Percentiles rank a stretch among this genome's conserved stretches.
Evolutionary conservation across 805 yeast species (phyloP).

Genomic region (Wickerhamomyces strasburgensis): DNA sequence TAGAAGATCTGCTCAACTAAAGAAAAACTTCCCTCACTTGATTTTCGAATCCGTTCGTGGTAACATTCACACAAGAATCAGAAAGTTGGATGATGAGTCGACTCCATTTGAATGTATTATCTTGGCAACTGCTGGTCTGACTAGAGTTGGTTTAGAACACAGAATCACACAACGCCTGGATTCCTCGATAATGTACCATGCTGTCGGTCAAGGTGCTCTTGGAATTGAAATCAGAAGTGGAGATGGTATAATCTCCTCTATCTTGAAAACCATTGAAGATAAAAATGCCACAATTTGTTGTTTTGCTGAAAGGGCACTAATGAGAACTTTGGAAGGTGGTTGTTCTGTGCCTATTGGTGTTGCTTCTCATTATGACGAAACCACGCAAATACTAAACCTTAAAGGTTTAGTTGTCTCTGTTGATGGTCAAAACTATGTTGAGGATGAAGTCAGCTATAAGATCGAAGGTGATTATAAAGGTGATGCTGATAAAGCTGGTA

Average conservation of each 20-base stretch:
- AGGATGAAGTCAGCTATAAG: conserved; percentile 37
- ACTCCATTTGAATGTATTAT: conserved; percentile 68
- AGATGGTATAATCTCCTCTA: conserved; percentile 52
- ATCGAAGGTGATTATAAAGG: conserved; percentile 35
- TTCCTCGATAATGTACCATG: conserved; percentile 81
- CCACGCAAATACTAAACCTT: conserved; percentile 43
- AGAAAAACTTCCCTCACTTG: conserved; percentile 71
- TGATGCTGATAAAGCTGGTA: conserved; percentile 73
- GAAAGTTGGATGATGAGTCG: conserved; percentile 70
- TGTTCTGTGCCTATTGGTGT: conserved; percentile 98
- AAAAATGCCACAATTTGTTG: conserved; percentile 67
- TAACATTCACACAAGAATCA: conserved; percentile 70
- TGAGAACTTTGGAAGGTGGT: conserved; percentile 92
- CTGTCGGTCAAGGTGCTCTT: conserved; percentile 98
- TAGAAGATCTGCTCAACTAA: conserved; percentile 87
- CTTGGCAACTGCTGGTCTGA: conserved; percentile 89
- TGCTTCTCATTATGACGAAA: conserved; percentile 47
- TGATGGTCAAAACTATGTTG: conserved; percentile 71
- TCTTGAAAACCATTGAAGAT: conserved; percentile 65
- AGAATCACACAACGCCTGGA: conserved; percentile 72
- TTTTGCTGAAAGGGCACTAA: conserved; percentile 79
- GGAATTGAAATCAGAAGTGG: conserved; percentile 83
- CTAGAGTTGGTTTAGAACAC: conserved; percentile 63
- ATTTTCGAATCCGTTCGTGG: conserved; percentile 85
- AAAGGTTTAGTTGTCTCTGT: conserved; percentile 78